Base-by-base conservation (phyloP, 2,329 filamentous ascomycete genomes). In the Basipetospora chlamydospora region DNA sequence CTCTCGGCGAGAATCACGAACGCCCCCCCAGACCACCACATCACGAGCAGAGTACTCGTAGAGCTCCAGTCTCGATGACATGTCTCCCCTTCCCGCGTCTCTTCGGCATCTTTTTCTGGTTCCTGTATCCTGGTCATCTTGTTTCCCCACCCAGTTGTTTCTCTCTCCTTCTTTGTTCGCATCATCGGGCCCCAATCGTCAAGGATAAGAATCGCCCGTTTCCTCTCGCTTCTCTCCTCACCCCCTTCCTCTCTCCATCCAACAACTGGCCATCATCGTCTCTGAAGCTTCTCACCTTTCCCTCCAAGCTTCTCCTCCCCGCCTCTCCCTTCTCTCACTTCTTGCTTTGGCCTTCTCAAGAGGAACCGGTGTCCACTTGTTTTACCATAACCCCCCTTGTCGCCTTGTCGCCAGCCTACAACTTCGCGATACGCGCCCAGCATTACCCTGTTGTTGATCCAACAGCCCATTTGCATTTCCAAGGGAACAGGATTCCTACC, bases 131-230 rank as follows among this genome's bases (percentile, higher is more conserved):
- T n/a, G n/a, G n/a, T n/a, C n/a, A n/a, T n/a, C n/a, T n/a, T n/a
- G n/a, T n/a, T n/a, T n/a, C n/a, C n/a, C n/a, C n/a, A n/a, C n/a
- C n/a, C n/a, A n/a, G n/a, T n/a, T n/a, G n/a, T n/a, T n/a, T n/a
- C n/a, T n/a, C n/a, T n/a, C n/a, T n/a, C n/a, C n/a, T n/a, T n/a
- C n/a, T n/a, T n/a, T n/a, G n/a, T n/a, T n/a, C n/a, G n/a, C 34
- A 37, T 37, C 34, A 37, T 29, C 34, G 18, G 34, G 34, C 34
- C 28, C 17, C 18, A 29, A 37, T 37, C 34, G 28, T 37, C 34
- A 30, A 37, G 34, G 34, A 37, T 37, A 37, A 37, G 34, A 37
- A 35, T 35, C 23, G 26, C 26, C 34, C 20, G 26, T 28, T 37
- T 28, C 34, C 34, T 37, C 34, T 22, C 17, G n/a, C 26, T 36